Base-by-base conservation (phyloP, 768 basidiomycete genomes). In the Lactarius sanguifluus region DNA sequence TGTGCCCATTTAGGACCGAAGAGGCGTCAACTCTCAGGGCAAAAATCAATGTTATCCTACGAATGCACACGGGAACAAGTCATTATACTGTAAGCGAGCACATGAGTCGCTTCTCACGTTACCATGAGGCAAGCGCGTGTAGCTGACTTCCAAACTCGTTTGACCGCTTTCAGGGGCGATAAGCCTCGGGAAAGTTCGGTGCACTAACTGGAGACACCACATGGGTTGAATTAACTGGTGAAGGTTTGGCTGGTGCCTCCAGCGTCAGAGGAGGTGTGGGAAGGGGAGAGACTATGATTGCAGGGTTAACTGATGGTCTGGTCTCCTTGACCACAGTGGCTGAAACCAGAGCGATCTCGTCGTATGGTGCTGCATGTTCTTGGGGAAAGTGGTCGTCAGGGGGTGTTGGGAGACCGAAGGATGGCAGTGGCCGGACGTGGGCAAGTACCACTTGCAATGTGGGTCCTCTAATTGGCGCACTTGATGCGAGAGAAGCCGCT, bases 221-320 rank as follows among this genome's bases (percentile, higher is more conserved):
- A 23, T 12, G 28, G 34, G 18, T 61, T 55, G 38, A 5, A 18
- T n/a, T 23, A 9, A 30, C 20, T 32, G 58, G 15, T n/a, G 25
- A 58, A 15, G 36, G 5, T 34, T 58, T 38, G 7, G 13, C 34
- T 58, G 57, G 57, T 2, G 57, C 13, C n/a, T 36, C 57, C 6
- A 38, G 57, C 36, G 57, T 58, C 34, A 58, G 23, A 34, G 54
- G 62, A 3, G 54, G 62, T 41, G 25, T 59, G 40, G 32, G 40
- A 60, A 60, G 59, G 5, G 40, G 54, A 55, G 40, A 40, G 10
- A 10, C 18, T 7, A 43, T 45, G 25, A 30, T 13, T 2, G n/a
- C 25, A 9, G 40, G 28, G 28, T 34, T 13, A 9, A 50, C 30
- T 25, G 28, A 64, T 59, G 56, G 18, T 28, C 13, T 16, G 0